Conservation (phyloP, 176 grass and related monocot species). For the Tuctoria greenei region DNA sequence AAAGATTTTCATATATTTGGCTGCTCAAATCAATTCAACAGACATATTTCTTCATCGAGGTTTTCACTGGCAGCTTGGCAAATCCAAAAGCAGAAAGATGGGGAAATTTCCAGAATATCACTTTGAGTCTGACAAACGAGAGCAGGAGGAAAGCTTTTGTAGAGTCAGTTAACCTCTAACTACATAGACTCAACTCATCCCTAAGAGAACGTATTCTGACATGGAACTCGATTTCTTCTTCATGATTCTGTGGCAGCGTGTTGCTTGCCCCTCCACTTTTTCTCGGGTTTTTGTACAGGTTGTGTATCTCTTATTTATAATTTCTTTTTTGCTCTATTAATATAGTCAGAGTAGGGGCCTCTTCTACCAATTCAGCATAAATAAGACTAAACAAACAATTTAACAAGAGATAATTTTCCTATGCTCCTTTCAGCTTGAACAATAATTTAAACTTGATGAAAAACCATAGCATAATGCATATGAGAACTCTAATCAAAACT, state of each 20-base stretch:
- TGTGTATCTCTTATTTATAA: neutral
- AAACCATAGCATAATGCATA: conserved; percentile 11
- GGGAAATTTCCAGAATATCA: neutral
- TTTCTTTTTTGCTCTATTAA: neutral
- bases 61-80: neutral
- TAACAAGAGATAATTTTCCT: neutral
- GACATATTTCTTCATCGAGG: neutral
- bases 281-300: too few species aligned
- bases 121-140: neutral
- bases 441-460: neutral
- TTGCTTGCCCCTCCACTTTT: neutral
- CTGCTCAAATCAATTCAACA: neutral
- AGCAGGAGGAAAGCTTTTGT: neutral
- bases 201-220: neutral
- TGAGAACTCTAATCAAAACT: neutral
- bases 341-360: neutral
- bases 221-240: neutral
- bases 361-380: neutral
- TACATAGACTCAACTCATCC: neutral
- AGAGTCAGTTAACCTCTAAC: neutral
- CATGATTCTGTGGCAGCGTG: neutral
- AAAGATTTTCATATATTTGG: neutral
- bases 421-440: neutral
- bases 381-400: neutral
- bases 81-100: neutral